Evolutionary conservation across 768 basidiomycete genomes (phyloP).

Genomic region (Tulasnella sp.): DNA sequence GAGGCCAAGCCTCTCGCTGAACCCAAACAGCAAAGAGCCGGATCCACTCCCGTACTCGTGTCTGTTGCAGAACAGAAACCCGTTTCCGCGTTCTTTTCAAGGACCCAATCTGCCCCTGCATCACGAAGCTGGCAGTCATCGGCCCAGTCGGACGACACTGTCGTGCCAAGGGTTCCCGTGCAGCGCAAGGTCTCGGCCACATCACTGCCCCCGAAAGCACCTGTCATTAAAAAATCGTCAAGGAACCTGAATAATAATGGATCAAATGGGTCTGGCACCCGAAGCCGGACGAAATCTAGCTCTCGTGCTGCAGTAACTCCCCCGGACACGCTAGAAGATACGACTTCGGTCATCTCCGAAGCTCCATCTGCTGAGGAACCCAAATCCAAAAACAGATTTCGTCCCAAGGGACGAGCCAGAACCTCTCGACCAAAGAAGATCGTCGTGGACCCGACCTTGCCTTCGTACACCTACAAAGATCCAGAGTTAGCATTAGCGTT

Average conservation of each 20-base stretch:
- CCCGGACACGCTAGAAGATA: background rate
- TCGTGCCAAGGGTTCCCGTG: background rate
- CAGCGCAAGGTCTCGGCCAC: background rate
- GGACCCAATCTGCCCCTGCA: background rate
- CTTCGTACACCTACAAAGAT: slow-evolving; percentile 7
- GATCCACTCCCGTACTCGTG: background rate
- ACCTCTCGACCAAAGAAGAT: background rate
- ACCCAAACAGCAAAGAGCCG: background rate
- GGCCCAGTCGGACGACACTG: background rate
- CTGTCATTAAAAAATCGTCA: background rate
- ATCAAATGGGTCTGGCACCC: background rate
- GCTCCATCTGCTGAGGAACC: background rate
- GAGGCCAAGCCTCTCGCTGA: background rate
- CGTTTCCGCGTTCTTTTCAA: background rate
- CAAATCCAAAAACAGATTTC: background rate
- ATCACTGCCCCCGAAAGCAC: background rate
- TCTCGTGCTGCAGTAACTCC: background rate
- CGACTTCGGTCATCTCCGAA: background rate
- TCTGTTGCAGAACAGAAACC: background rate
- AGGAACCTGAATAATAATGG: background rate
- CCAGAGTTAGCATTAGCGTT: background rate
- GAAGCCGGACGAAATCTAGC: background rate
- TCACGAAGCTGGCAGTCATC: background rate
- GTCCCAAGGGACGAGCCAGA: background rate
- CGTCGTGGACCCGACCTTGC: background rate